Percentiles rank a stretch among this genome's conserved stretches.
Evolutionary conservation across 495 filamentous ascomycete species (phyloP).

Genomic region (Talaromyces stipitatus): DNA sequence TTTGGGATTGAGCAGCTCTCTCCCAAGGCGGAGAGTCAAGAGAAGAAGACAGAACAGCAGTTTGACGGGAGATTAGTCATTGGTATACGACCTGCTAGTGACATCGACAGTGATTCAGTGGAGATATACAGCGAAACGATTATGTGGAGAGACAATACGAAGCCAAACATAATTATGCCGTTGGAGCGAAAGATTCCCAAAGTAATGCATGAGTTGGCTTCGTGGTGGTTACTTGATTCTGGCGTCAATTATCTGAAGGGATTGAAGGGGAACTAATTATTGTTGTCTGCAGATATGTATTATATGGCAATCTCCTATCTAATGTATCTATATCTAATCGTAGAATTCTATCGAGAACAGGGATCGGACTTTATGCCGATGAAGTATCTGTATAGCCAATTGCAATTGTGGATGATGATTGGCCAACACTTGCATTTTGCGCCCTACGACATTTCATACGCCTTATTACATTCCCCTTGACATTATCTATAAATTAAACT

Average conservation of each 20-base stretch:
- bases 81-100: conserved; percentile 9
- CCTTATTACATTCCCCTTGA: background rate
- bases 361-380: background rate
- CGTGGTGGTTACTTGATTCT: conserved; percentile 35
- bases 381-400: background rate
- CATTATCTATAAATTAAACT: no score
- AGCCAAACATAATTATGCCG: conserved; percentile 16
- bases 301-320: background rate
- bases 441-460: background rate
- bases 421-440: background rate
- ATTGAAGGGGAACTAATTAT: conserved; percentile 9
- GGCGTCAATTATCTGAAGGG: conserved; percentile 26
- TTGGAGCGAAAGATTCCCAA: conserved; percentile 19
- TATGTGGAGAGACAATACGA: conserved; percentile 24
- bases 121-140: conserved; percentile 25
- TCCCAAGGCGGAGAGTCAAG: background rate
- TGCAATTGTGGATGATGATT: background rate
- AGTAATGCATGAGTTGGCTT: conserved; percentile 28
- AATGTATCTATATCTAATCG: background rate
- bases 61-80: conserved; percentile 22
- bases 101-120: conserved; percentile 10
- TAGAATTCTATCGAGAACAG: background rate
- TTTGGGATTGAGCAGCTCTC: conserved; percentile 16
- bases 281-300: background rate
- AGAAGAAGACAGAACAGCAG: conserved; percentile 8